These are phyloP conservation scores for Daphne laureola DNA, from an alignment of 441 rosid species.

Conservation along the genomic window DNA sequence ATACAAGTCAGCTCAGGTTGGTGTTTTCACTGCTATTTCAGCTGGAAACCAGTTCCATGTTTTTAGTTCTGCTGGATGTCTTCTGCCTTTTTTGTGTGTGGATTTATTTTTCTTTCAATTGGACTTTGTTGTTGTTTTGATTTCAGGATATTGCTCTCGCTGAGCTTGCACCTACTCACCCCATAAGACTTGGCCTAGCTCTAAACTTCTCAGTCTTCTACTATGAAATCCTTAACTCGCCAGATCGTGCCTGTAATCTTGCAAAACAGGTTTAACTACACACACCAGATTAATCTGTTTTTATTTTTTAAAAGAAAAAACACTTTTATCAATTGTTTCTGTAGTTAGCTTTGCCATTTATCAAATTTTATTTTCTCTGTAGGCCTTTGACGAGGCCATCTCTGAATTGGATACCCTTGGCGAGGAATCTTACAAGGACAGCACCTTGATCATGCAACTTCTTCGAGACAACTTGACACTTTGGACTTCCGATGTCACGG, in stretches of 20 bases:
- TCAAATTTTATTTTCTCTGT: conserved; percentile 4
- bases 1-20: conserved; percentile 92
- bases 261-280: conserved; percentile 62
- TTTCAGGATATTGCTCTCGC: conserved; percentile 87
- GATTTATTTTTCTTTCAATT: neutral
- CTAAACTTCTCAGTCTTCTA: conserved; percentile 97
- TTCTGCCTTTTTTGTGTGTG: neutral
- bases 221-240: conserved; percentile 97
- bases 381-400: conserved; percentile 97
- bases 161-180: conserved; percentile 91
- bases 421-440: conserved; percentile 95
- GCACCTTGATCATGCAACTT: conserved; percentile 94
- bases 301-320: neutral
- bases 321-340: neutral
- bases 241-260: conserved; percentile 94
- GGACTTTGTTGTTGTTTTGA: conserved; percentile 3
- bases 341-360: neutral
- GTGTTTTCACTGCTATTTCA: conserved; percentile 2
- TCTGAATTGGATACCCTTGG: conserved; percentile 90
- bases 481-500: conserved; percentile 91
- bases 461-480: conserved; percentile 90
- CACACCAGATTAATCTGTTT: neutral
- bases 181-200: conserved; percentile 90
- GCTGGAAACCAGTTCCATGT: neutral
- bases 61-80: conserved; percentile 5